Evolutionary conservation across 352 stramenopile species (phyloP), one percentile per base, ranked within the genome.

Genomic region (Globisporangium apiculatum): DNA sequence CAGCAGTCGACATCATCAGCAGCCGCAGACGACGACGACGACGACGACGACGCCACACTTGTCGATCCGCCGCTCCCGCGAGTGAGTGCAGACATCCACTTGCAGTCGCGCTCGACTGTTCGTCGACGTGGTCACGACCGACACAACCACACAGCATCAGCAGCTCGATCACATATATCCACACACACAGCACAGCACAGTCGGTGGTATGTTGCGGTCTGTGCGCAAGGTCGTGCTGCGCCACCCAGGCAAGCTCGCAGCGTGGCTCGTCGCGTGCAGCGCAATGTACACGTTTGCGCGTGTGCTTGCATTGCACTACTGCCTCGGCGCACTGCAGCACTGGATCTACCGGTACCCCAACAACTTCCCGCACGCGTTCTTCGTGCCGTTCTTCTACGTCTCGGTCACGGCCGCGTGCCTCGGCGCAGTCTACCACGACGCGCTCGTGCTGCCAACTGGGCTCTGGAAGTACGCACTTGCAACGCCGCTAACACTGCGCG

Each of bases 251-350:
- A 76, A 84, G 55, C 64, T 91, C 38, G 73, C 63, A 48, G 55
- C 65, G 11, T 65, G 59, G 42, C 67, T 93, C 41, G 55, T 87
- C n/a, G 47, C 77, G 15, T 64, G 87, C 31, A 76, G 73, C 55
- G 56, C 69, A 47, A 75, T 87, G 64, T 91, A 89, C 66, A 78
- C 68, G 36, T 93, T 85, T 58, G 76, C 80, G 48, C 73, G 76
- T 50, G 71, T 93, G n/a, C 61, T 91, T 57, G 63, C 69, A 52
- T 53, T 85, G n/a, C 77, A 90, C 47, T 72, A 76, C 55, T 24
- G 58, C 7, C 52, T 87, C 18, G 78, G 70, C 41, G 73, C 71
- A 9, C 35, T 78, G 15, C 75, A 76, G 49, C 71, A 81, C 58
- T 75, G 67, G 42, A 83, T 87, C 51, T 56, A 75, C 40, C 65